These are phyloP conservation scores for Curvularia verruculosa DNA, from an alignment of 2,329 filamentous ascomycete genomes.

Conservation along the genomic window DNA sequence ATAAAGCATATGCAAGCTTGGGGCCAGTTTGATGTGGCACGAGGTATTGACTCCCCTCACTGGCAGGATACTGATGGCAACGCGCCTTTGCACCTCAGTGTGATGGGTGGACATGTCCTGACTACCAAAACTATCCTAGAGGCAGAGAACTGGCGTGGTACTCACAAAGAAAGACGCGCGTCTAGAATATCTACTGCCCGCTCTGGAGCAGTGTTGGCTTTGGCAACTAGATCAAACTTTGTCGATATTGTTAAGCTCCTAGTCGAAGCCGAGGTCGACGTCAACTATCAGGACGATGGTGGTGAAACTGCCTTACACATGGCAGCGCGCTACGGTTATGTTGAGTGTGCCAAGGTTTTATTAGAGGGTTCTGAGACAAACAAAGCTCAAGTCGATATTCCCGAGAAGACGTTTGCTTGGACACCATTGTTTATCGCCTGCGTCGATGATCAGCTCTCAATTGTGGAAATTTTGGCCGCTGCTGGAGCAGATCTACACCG, in stretches of 20 bases:
- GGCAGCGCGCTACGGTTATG: constrained; percentile 86
- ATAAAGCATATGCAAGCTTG: constrained; percentile 89
- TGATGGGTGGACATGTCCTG: constrained; percentile 86
- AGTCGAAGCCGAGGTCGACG: constrained; percentile 86
- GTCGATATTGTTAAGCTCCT: constrained; percentile 82
- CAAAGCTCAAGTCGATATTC: constrained; percentile 75
- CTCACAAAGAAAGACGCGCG: constrained; percentile 65
- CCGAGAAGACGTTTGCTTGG: constrained; percentile 88
- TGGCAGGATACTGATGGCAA: constrained; percentile 96
- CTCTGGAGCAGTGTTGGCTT: constrained; percentile 83
- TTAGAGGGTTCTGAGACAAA: constrained; percentile 72
- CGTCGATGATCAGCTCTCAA: constrained; percentile 80
- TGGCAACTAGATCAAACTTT: constrained; percentile 89
- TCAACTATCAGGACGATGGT: constrained; percentile 89
- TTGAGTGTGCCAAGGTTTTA: constrained; percentile 77
- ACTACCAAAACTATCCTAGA: constrained; percentile 83
- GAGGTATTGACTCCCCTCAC: constrained; percentile 82
- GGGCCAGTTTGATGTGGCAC: constrained; percentile 81
- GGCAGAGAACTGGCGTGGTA: constrained; percentile 77
- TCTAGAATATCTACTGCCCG: constrained; percentile 75
- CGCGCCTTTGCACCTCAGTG: constrained; percentile 88
- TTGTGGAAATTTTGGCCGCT: constrained; percentile 78
- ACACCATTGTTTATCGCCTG: constrained; percentile 93
- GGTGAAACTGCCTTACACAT: constrained; percentile 93
- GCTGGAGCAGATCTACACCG: constrained; percentile 77